These are phyloP conservation scores for Komagataella mondaviorum DNA, from an alignment of 805 yeast genomes.

Conservation along the genomic window DNA sequence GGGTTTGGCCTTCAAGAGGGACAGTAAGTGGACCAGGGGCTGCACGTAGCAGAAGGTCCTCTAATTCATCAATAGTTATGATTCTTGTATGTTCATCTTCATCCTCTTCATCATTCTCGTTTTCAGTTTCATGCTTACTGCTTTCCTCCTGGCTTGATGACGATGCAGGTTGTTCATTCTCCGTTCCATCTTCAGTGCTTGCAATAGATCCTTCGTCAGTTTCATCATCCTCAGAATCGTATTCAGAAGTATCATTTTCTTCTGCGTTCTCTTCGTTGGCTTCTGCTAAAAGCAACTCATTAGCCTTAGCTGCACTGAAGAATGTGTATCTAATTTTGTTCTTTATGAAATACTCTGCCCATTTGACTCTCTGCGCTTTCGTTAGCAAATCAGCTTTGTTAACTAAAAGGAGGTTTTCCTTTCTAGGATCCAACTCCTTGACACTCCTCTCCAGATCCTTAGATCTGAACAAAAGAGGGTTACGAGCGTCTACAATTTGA, in stretches of 20 bases:
- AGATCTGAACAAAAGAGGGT: slow-evolving; percentile 83
- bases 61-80: slow-evolving; percentile 73
- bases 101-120: slow-evolving; percentile 14
- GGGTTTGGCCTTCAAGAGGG: slow-evolving; percentile 42
- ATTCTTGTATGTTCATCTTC: slow-evolving; percentile 46
- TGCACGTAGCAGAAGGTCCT: slow-evolving; percentile 56
- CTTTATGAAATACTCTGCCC: slow-evolving; percentile 76
- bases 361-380: slow-evolving; percentile 57
- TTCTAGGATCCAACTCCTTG: slow-evolving; percentile 57
- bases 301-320: slow-evolving; percentile 84
- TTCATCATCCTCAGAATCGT: slow-evolving; percentile 8
- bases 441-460: slow-evolving; percentile 76
- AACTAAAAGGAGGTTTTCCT: slow-evolving; percentile 70
- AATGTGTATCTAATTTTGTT: slow-evolving; percentile 74
- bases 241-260: slow-evolving; percentile 9
- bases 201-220: slow-evolving; percentile 11
- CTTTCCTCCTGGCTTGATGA: background rate
- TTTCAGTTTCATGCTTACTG: slow-evolving; percentile 1
- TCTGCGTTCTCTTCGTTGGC: slow-evolving; percentile 11
- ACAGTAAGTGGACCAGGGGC: slow-evolving; percentile 59
- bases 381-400: slow-evolving; percentile 89
- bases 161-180: slow-evolving; percentile 5
- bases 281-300: slow-evolving; percentile 18
- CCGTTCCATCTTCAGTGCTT: slow-evolving; percentile 10
- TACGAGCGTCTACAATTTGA: slow-evolving; percentile 96